Percentiles rank a stretch among this genome's conserved stretches.
These are phyloP conservation scores for Symbiodinium pilosum DNA, from an alignment of 73 alveolate species.

Conservation along the genomic window DNA sequence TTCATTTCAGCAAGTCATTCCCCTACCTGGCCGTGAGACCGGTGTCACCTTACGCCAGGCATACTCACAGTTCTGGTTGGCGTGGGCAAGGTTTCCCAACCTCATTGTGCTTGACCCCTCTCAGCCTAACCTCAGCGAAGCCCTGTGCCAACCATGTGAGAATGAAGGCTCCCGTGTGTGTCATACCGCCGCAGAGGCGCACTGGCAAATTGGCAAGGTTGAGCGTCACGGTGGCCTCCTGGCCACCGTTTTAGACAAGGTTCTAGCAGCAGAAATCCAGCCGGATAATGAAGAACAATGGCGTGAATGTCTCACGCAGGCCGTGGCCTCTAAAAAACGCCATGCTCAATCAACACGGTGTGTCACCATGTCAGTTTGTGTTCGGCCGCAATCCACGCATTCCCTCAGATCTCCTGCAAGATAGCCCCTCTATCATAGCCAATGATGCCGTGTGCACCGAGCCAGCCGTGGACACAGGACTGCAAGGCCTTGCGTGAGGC, in stretches of 20 bases:
- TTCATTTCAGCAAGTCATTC: neutral
- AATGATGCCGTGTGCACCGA: neutral
- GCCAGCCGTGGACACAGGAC: slow-evolving; percentile 12
- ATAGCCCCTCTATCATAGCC: neutral
- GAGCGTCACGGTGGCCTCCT: slow-evolving; percentile 37
- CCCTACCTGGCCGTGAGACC: neutral
- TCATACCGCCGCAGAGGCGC: slow-evolving; percentile 1
- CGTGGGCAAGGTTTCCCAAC: no score
- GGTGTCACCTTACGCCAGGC: neutral
- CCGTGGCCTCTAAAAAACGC: neutral
- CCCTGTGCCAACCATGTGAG: neutral
- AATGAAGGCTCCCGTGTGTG: neutral
- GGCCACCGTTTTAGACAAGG: neutral
- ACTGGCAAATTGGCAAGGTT: slow-evolving; percentile 17
- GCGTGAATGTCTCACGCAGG: neutral
- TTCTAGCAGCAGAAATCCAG: neutral
- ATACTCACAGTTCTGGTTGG: neutral
- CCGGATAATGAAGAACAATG: neutral
- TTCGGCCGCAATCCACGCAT: slow-evolving; percentile 45
- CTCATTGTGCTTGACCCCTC: slow-evolving; percentile 25
- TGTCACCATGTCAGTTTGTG: slow-evolving; percentile 20
- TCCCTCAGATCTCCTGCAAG: neutral
- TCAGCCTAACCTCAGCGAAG: neutral
- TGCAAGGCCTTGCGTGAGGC: neutral
- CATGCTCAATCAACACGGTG: slow-evolving; percentile 9